phyloP scores from a whole-genome alignment of 495 filamentous ascomycete species.

The Talaromyces adpressus region DNA sequence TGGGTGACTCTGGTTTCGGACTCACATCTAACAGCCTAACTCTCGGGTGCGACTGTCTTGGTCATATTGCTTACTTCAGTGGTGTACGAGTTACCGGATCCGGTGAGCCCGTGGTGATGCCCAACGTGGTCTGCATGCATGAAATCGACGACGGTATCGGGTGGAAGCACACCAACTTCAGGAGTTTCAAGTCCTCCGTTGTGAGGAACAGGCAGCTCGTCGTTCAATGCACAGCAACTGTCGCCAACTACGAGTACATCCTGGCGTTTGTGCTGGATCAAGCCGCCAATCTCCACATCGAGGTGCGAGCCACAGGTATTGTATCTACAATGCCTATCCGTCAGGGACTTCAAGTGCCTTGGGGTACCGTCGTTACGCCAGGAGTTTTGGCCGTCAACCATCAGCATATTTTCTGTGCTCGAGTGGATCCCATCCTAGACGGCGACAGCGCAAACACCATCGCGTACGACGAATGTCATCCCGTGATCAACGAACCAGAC shows the following conservation, averaged over 20 bases:
- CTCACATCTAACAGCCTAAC: no score
- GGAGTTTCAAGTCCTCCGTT: constrained; percentile 50
- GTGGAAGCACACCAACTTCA: constrained; percentile 68
- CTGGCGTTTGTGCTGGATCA: constrained; percentile 82
- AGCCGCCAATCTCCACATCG: background rate
- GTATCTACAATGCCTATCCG: no score
- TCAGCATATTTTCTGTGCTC: no score
- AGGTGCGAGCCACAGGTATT: no score
- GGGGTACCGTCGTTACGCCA: no score
- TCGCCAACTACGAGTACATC: constrained; percentile 82
- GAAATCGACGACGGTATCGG: constrained; percentile 64
- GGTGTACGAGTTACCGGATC: constrained; percentile 47
- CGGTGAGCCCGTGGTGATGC: constrained; percentile 45
- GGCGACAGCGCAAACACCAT: no score
- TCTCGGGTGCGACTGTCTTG: constrained; percentile 64
- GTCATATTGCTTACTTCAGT: constrained; percentile 60
- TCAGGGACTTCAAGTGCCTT: no score
- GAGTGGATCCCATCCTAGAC: no score
- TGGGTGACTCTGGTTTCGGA: no score
- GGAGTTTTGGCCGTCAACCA: no score
- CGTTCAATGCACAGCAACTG: constrained; percentile 68
- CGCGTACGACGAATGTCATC: no score
- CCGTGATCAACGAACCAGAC: no score
- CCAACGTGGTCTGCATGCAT: constrained; percentile 60
- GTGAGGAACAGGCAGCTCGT: constrained; percentile 57